Evolutionary conservation across 768 basidiomycete species (phyloP), one percentile per base, ranked within the genome.

Genomic region (Agrocybe praecox): DNA sequence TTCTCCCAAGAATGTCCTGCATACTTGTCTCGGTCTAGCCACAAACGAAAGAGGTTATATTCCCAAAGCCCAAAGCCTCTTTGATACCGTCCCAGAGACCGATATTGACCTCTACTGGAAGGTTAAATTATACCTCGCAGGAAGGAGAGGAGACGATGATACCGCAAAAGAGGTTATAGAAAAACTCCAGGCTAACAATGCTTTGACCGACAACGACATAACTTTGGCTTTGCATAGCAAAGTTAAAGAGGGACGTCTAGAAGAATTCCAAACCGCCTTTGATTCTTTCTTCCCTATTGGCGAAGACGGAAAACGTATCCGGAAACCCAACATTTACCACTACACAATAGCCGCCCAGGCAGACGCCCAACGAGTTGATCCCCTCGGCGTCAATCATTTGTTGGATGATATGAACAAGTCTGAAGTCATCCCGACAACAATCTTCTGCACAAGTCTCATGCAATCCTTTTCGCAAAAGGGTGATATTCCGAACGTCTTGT

Each of bases 361-460:
- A 17, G 75, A 83, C 57, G 76, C 82, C 2, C 73, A 74, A 58
- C 65, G 67, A 8, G 77, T 79, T 8, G 76, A 87, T 59, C 66
- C 76, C 42, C 67, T 72, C 26, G 80, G 80, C 14, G 74, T 88
- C 62, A 77, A 80, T 57, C 46, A 53, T 62, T 89, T 87, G 87
- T 63, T 92, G 55, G 68, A 72, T 46, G 73, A 69, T 8, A 67
- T 68, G 66, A 32, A 61, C 21, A 64, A 74, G 14, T 76, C 75
- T 21, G 83, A 83, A 12, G 62, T 82, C 53, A 63, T 66, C 18
- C 88, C 90, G 2, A 82, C 89, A 65, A 65, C 72, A 34, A 71
- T 82, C 55, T 71, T 87, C 33, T 91, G 80, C 66, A 85, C 80
- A 58, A 80, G 80, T 58, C 75, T 93, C 55, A 73, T 94, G 36